Conservation (phyloP, 2,329 filamentous ascomycete species). For the Orbilia blumenaviensis region DNA sequence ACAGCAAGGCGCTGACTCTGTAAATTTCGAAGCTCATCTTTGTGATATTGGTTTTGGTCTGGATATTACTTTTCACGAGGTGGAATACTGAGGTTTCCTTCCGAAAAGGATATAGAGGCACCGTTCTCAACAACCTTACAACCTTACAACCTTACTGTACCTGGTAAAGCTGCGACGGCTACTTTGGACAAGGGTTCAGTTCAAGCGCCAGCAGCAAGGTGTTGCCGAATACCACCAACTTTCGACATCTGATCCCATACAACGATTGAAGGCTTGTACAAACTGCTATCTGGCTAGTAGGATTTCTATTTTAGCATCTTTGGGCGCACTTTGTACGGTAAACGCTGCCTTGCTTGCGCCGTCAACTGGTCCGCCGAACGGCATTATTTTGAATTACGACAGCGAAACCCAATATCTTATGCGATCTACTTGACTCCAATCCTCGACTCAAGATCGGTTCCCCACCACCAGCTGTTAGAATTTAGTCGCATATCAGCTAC, state of each 20-base stretch:
- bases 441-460: background rate
- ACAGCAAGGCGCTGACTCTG: conserved; percentile 29
- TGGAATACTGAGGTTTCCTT: conserved; percentile 25
- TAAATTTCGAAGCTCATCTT: background rate
- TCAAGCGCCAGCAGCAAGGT: conserved; percentile 21
- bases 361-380: background rate
- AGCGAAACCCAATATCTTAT: background rate
- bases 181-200: conserved; percentile 42
- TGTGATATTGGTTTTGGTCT: background rate
- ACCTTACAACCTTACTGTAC: conserved; percentile 31
- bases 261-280: conserved; percentile 7
- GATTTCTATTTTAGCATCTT: background rate
- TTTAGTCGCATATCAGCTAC: too few species aligned
- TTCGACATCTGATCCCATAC: conserved; percentile 46
- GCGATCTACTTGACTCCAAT: background rate
- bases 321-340: background rate
- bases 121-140: conserved; percentile 17
- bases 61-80: conserved; percentile 12
- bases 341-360: background rate
- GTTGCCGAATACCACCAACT: conserved; percentile 34
- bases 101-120: conserved; percentile 30
- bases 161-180: conserved; percentile 47
- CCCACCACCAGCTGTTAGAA: too few species aligned
- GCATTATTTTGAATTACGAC: background rate
- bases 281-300: background rate